phyloP scores from a whole-genome alignment of 1,139 yeast species.

The Scheffersomyces cryptocercus region DNA sequence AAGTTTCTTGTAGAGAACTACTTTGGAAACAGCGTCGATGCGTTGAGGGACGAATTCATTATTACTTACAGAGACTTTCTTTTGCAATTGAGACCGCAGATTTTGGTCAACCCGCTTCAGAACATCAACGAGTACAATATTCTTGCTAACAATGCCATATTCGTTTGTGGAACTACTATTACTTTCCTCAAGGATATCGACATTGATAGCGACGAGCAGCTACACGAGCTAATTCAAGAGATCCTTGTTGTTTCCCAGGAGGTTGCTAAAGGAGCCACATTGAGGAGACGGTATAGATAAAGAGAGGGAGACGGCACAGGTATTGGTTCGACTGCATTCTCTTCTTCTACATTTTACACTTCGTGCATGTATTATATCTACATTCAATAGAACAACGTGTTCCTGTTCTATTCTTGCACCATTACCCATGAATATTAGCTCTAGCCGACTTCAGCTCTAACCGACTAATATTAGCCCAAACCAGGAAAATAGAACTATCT shows the following conservation, averaged over 20 bases:
- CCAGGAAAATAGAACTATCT: no score
- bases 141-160: conserved; percentile 34
- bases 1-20: conserved; percentile 2
- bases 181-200: conserved; percentile 4
- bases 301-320: no score
- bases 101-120: conserved; percentile 8
- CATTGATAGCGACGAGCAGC: neutral
- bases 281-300: no score
- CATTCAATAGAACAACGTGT: no score
- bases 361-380: no score
- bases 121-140: conserved; percentile 15
- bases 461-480: no score
- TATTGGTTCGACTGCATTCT: no score
- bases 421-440: no score
- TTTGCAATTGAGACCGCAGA: conserved; percentile 5
- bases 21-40: conserved; percentile 10
- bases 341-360: no score
- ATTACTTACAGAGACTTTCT: conserved; percentile 17
- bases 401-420: no score
- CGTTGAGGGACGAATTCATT: conserved; percentile 16
- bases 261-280: no score
- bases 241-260: neutral
- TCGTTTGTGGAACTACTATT: conserved; percentile 32
- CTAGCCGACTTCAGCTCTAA: no score
- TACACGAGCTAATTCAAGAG: neutral